These are phyloP conservation scores for Syncephalastrum sp. DNA, from an alignment of 371 early-diverging fungal species.

Conservation along the genomic window DNA sequence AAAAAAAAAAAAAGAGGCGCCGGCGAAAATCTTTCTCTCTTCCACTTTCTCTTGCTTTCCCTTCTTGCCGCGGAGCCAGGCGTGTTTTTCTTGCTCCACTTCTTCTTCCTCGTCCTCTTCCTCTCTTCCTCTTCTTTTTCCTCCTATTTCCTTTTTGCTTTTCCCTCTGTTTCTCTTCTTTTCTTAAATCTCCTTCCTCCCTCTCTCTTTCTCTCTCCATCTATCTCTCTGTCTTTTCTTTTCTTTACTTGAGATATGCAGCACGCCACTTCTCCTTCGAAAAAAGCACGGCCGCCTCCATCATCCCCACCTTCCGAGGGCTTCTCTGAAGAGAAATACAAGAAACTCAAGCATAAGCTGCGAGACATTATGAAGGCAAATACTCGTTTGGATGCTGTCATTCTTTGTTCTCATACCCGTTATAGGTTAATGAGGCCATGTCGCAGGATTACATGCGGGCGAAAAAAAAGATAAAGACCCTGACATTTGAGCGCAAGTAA, in stretches of 20 bases:
- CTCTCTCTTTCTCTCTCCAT: neutral
- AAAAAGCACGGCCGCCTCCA: neutral
- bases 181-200: neutral
- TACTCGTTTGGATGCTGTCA: neutral
- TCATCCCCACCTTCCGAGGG: slow-evolving; percentile 5
- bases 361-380: slow-evolving; percentile 55
- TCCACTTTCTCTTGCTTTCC: too few species aligned
- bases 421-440: slow-evolving; percentile 53
- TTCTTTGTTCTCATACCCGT: neutral
- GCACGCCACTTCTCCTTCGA: neutral
- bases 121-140: slow-evolving; percentile 5
- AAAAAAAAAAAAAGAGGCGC: too few species aligned
- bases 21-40: too few species aligned
- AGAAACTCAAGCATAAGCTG: slow-evolving; percentile 51
- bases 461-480: slow-evolving; percentile 42
- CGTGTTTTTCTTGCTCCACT: neutral
- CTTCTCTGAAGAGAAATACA: slow-evolving; percentile 51
- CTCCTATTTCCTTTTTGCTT: slow-evolving; percentile 1
- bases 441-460: slow-evolving; percentile 40
- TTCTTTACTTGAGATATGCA: slow-evolving; percentile 5
- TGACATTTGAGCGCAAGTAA: slow-evolving; percentile 59
- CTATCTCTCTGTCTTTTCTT: neutral
- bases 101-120: slow-evolving; percentile 1
- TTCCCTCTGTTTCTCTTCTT: slow-evolving; percentile 1
- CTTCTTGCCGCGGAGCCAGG: too few species aligned